phyloP scores from a whole-genome alignment of 805 yeast genomes.

The Debaryomyces hansenii region DNA sequence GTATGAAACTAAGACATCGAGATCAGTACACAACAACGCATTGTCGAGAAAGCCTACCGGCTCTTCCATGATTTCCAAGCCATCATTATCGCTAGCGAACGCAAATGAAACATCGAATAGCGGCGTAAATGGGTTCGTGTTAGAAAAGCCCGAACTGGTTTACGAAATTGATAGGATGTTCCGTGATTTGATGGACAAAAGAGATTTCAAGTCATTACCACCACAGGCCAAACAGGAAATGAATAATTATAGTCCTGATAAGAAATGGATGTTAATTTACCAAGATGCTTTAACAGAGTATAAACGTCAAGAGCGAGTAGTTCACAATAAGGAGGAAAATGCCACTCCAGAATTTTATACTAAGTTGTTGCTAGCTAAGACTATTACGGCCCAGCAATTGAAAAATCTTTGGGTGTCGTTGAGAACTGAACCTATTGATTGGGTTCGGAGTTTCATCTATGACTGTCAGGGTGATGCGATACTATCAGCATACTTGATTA shows the following conservation, averaged over 20 bases:
- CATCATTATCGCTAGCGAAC: slow-evolving; percentile 17
- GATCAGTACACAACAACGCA: slow-evolving; percentile 6
- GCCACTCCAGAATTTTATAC: slow-evolving; percentile 75
- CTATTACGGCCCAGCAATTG: slow-evolving; percentile 66
- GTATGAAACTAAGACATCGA: slow-evolving; percentile 25
- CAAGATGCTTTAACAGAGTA: slow-evolving; percentile 82
- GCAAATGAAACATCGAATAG: slow-evolving; percentile 16
- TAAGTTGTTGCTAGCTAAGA: slow-evolving; percentile 66
- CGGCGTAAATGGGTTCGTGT: slow-evolving; percentile 22
- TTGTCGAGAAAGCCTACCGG: slow-evolving; percentile 25
- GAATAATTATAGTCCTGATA: slow-evolving; percentile 69
- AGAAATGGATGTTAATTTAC: slow-evolving; percentile 88
- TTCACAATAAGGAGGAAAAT: slow-evolving; percentile 24
- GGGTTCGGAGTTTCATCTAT: slow-evolving; percentile 77
- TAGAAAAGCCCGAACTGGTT: slow-evolving; percentile 69
- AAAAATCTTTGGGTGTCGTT: slow-evolving; percentile 88
- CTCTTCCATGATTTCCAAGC: slow-evolving; percentile 25
- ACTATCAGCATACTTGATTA: slow-evolving; percentile 55
- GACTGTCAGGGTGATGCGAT: slow-evolving; percentile 80
- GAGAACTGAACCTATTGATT: slow-evolving; percentile 79
- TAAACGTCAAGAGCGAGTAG: slow-evolving; percentile 45
- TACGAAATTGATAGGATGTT: slow-evolving; percentile 72
- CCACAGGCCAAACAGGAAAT: slow-evolving; percentile 74
- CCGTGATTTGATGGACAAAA: slow-evolving; percentile 74
- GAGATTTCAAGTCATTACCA: slow-evolving; percentile 74